phyloP scores from a whole-genome alignment of 1,284 basidiomycete species.

The Melanopsichium pennsylvanicum region DNA sequence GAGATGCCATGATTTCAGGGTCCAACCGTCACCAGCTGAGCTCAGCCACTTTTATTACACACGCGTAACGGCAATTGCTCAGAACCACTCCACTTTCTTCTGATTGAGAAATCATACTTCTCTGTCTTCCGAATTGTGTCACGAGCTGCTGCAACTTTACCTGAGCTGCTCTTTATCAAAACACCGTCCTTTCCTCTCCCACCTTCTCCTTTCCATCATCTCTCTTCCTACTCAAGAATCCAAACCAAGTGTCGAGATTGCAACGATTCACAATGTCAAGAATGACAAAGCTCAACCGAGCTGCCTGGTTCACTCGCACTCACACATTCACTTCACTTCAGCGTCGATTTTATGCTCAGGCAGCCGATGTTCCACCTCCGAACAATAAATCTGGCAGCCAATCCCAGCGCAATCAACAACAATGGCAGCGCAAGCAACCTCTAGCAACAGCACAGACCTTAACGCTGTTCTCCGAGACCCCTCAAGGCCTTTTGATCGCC shows the following conservation, averaged over 20 bases:
- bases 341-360: conserved; percentile 21
- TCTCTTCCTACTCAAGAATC: too few species aligned
- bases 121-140: neutral
- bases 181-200: neutral
- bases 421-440: conserved; percentile 46
- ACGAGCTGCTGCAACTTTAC: neutral
- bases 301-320: neutral
- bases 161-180: too few species aligned
- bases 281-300: conserved; percentile 6
- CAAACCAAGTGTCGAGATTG: neutral
- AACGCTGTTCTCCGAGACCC: conserved; percentile 49
- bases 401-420: conserved; percentile 18
- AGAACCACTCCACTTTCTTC: conserved; percentile 25
- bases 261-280: conserved; percentile 35
- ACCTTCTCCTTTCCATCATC: too few species aligned
- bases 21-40: conserved; percentile 31
- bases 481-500: conserved; percentile 46
- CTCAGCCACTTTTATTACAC: conserved; percentile 27
- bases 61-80: neutral
- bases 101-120: neutral
- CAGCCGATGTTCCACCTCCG: conserved; percentile 9
- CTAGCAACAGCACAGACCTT: conserved; percentile 50
- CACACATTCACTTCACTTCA: conserved; percentile 1
- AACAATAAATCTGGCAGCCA: neutral
- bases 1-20: conserved; percentile 1